Conservation (phyloP, 768 basidiomycete species). For the Favolaschia claudopus region DNA sequence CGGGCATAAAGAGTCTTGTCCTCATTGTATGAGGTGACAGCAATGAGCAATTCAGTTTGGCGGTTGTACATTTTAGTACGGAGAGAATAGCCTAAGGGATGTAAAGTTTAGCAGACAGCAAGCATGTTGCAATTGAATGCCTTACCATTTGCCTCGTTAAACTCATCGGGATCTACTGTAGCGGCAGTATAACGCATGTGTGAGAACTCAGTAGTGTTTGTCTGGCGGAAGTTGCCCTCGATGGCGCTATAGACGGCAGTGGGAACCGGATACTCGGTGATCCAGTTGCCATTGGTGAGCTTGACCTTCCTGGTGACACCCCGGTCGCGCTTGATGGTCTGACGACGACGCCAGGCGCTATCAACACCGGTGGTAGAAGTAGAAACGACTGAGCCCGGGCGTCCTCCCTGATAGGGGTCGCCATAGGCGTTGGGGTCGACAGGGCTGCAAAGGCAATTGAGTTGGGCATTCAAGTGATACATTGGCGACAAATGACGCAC, state of each 20-base stretch:
- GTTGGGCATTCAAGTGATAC: slow-evolving; percentile 14
- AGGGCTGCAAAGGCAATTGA: slow-evolving; percentile 37
- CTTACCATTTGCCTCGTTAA: slow-evolving; percentile 42
- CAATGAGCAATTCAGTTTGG: slow-evolving; percentile 92
- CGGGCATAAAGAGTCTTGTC: slow-evolving; percentile 92
- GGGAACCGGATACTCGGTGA: slow-evolving; percentile 89
- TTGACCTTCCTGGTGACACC: slow-evolving; percentile 95
- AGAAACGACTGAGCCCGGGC: slow-evolving; percentile 60
- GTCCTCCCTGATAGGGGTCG: slow-evolving; percentile 73
- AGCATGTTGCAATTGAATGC: no score
- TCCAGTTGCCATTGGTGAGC: slow-evolving; percentile 92
- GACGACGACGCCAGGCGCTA: slow-evolving; percentile 75
- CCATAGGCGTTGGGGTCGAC: slow-evolving; percentile 69
- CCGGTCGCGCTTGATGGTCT: slow-evolving; percentile 80
- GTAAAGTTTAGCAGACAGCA: not conserved
- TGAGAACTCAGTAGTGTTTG: slow-evolving; percentile 91
- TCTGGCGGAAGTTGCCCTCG: slow-evolving; percentile 77
- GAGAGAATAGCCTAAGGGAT: slow-evolving; percentile 83
- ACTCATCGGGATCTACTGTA: slow-evolving; percentile 91
- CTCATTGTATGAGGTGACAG: slow-evolving; percentile 93
- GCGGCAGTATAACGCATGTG: slow-evolving; percentile 97
- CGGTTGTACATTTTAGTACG: slow-evolving; percentile 87
- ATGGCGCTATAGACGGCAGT: slow-evolving; percentile 84
- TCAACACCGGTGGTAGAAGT: slow-evolving; percentile 64
- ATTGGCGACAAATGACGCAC: slow-evolving; percentile 51